Base-by-base conservation (phyloP, 1,284 basidiomycete genomes). In the Rhodotorula sp. region DNA sequence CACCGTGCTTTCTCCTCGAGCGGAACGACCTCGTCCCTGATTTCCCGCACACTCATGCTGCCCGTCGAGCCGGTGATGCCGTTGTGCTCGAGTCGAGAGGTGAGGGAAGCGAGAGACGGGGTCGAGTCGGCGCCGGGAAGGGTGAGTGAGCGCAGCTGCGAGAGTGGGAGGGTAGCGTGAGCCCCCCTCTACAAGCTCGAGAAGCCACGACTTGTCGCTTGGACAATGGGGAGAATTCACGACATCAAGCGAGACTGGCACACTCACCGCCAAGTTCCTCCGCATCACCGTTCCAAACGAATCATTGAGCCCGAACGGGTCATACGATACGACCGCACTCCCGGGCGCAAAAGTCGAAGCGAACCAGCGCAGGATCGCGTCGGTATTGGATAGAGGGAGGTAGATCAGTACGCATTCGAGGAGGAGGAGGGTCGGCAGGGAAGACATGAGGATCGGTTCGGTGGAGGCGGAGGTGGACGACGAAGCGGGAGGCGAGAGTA, bases 391-490 rank as follows among this genome's bases (percentile, higher is more conserved):
- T 0, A 89, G 87, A 0, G 82, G 77, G 85, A 96, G 89, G 80
- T 97, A 97, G n/a, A 87, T 91, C 68, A 95, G 85, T 5, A 96
- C 90, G 75, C 94, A 95, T 83, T 97, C 94, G 69, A 91, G 91
- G 15, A 97, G 81, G 26, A 95, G 83, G 2, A 97, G 84, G 0
- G 91, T 93, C 2, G 92, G 91, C 9, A 87, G 77, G 0, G 81
- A 73, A 0, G 85, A 82, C n/a, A 88, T 87, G n/a, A 94, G 82
- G 5, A 87, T 72, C 0, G 71, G 56, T 18, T 37, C 34, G 4
- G 11, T 44, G 40, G 40, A 44, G 51, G 57, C 10, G 26, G 47
- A 28, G 15, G 59, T 1, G n/a, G 34, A 81, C 75, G 69, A 59
- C 28, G 70, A 34, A 22, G 34, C 70, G 1, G 76, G 48, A 59